Percentiles rank a stretch among this genome's conserved stretches.
Evolutionary conservation across 768 basidiomycete genomes (phyloP).

Genomic region (Leucocoprinus leucothites): DNA sequence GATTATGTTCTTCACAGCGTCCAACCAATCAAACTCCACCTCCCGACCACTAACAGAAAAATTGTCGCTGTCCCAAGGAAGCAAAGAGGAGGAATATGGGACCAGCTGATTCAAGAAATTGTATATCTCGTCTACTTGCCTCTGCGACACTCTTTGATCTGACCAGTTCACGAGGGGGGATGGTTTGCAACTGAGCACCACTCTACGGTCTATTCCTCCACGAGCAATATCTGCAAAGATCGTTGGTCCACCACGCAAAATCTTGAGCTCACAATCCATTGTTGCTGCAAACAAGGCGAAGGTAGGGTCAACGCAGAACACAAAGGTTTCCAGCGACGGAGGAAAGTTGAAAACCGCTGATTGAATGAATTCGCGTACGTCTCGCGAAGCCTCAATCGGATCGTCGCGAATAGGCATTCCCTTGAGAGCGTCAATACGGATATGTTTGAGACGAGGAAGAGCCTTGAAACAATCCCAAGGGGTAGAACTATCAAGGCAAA

Average conservation of each 20-base stretch:
- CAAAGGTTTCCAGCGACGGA: background rate
- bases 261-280: background rate
- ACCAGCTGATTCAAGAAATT: background rate
- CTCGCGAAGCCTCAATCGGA: background rate
- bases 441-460: background rate
- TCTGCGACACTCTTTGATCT: background rate
- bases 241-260: background rate
- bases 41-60: background rate
- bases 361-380: background rate
- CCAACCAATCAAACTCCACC: background rate
- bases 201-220: background rate
- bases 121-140: background rate
- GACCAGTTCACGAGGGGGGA: background rate
- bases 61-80: background rate
- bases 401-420: background rate
- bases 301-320: background rate
- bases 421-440: background rate
- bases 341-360: background rate
- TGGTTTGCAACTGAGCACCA: background rate
- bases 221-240: background rate
- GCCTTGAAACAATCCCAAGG: background rate
- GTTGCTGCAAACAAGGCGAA: background rate
- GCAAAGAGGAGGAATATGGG: background rate
- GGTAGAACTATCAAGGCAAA: too few relatives aligned
- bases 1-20: background rate